Base-by-base conservation (phyloP, 345 rosid genomes). In the Sonneratia caseolaris region DNA sequence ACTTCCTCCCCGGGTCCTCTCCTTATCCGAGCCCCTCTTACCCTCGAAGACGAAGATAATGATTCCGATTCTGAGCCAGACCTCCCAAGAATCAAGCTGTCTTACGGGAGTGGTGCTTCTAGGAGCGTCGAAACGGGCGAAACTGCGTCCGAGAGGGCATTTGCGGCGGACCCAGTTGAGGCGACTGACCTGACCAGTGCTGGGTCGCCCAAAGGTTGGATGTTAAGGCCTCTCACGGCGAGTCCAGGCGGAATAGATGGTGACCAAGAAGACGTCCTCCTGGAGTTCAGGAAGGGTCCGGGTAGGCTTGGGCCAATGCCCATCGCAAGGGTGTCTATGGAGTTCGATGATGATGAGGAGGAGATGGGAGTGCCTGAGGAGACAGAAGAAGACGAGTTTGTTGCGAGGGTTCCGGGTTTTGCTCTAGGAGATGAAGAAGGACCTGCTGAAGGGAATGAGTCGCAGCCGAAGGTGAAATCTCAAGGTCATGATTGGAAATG, bases 11-110 rank as follows among this genome's bases (percentile, higher is more conserved):
- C 70, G 0, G 74, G 42, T 83, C 82, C 87, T 65, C 53, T 85
- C 40, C 87, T 82, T 19, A 84, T 92, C 43, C 86, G 95, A 71
- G 97, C 98, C 81, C 98, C 90, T 75, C 43, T 83, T 73, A 86
- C 93, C 18, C 11, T 72, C 62, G 90, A 86, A 53, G 85, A 84
- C 3, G 74, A n/a, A 7, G 78, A 56, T 0, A 83, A 72, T 51
- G 89, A 71, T 53, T 53, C 59, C 72, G 82, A 76, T 64, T 77
- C 75, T 81, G 89, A 80, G 27, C 72, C 76, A 4, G 68, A 78
- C 3, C 73, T 77, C 56, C 64, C 22, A 72, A 75, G 74, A 76
- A 66, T 65, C 67, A 79, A 70, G 66, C 66, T 62, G 11, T 62
- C 66, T 62, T 27, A 35, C 38, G 9, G 7, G 5, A 62, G 3